Conservation (phyloP, 1,284 basidiomycete species). For the Ceratobasidium sp. region DNA sequence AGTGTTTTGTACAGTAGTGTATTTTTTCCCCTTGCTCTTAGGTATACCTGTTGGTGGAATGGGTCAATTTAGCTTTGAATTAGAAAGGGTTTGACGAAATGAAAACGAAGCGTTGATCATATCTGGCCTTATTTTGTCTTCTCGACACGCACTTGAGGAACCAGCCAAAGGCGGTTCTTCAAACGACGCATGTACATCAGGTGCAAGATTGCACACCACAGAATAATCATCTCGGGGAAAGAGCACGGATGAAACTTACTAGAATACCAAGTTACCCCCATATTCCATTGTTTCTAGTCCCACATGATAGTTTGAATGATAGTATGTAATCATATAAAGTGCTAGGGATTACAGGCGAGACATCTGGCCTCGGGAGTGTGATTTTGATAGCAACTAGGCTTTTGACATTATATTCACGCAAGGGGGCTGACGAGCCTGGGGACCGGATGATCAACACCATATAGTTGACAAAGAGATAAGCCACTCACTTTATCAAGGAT, state of each 20-base stretch:
- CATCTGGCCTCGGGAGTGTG: not conserved
- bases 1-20: not conserved
- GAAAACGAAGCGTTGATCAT: slow-evolving; percentile 42
- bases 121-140: slow-evolving; percentile 49
- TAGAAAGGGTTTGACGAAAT: not conserved
- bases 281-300: not conserved
- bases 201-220: slow-evolving; percentile 40
- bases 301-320: not conserved
- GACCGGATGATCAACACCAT: slow-evolving; percentile 6
- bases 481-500: slow-evolving; percentile 86
- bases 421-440: slow-evolving; percentile 86
- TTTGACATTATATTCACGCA: slow-evolving; percentile 59
- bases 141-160: slow-evolving; percentile 36
- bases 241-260: too few species aligned
- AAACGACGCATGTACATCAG: slow-evolving; percentile 67
- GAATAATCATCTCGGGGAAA: slow-evolving; percentile 37
- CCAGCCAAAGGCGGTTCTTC: slow-evolving; percentile 51
- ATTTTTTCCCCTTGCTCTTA: not conserved
- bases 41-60: slow-evolving; percentile 10
- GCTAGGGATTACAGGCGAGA: slow-evolving; percentile 20
- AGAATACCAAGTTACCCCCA: too few species aligned
- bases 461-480: slow-evolving; percentile 33
- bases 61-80: slow-evolving; percentile 4
- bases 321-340: slow-evolving; percentile 8
- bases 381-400: not conserved